These are phyloP conservation scores for Aspergillaceae sp. DNA, from an alignment of 2,329 filamentous ascomycete genomes.

Conservation along the genomic window DNA sequence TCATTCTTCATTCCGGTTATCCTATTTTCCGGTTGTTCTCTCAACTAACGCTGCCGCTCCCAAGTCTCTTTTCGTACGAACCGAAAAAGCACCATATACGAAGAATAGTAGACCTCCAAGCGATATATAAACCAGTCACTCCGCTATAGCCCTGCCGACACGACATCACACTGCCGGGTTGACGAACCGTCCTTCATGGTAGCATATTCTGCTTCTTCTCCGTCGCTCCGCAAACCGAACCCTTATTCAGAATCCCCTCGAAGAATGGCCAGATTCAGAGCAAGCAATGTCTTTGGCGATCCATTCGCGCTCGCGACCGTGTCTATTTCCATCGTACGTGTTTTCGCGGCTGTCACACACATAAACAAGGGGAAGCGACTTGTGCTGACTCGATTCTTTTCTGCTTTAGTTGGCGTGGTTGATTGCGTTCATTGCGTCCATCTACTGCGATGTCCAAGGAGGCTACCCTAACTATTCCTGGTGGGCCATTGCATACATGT, in stretches of 20 bases:
- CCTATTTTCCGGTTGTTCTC: too few relatives aligned
- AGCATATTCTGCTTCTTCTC: slow-evolving; percentile 13
- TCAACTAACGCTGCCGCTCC: too few relatives aligned
- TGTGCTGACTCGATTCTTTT: slow-evolving; percentile 1
- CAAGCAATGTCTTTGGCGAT: slow-evolving; percentile 89
- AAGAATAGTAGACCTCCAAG: background rate
- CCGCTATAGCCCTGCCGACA: slow-evolving; percentile 1
- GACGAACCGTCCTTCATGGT: slow-evolving; percentile 15
- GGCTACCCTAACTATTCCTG: slow-evolving; percentile 78
- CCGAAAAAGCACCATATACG: too few relatives aligned
- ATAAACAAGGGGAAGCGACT: too few relatives aligned
- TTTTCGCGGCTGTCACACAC: too few relatives aligned
- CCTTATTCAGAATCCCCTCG: slow-evolving; percentile 11
- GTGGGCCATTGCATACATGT: slow-evolving; percentile 82
- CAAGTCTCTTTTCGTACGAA: too few relatives aligned
- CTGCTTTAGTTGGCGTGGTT: slow-evolving; percentile 75
- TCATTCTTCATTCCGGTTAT: too few relatives aligned
- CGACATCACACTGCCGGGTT: background rate
- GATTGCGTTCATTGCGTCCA: slow-evolving; percentile 79
- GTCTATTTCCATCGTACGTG: slow-evolving; percentile 78
- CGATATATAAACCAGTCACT: slow-evolving; percentile 2
- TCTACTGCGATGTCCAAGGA: slow-evolving; percentile 56
- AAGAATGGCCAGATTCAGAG: slow-evolving; percentile 52
- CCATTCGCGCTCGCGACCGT: slow-evolving; percentile 92
- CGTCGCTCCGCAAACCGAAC: slow-evolving; percentile 14